phyloP scores from a whole-genome alignment of 1,284 basidiomycete genomes.

The Peniophora sp. region DNA sequence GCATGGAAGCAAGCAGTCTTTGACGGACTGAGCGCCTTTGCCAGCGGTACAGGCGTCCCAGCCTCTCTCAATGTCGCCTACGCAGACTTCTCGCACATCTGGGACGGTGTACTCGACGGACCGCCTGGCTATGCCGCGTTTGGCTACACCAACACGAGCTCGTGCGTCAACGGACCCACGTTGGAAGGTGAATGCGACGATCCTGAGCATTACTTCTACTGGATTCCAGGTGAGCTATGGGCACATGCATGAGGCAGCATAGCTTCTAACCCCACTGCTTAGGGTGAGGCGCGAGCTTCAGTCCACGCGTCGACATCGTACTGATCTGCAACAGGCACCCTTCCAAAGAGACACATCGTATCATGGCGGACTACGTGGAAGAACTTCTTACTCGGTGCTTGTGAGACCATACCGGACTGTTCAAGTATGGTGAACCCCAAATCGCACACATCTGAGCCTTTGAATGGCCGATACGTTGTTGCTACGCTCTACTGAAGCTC shows the following conservation, averaged over 20 bases:
- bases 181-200: slow-evolving; percentile 23
- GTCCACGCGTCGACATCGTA: too few species aligned
- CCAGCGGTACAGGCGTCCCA: slow-evolving; percentile 10
- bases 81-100: slow-evolving; percentile 21
- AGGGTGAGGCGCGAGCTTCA: too few species aligned
- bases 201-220: slow-evolving; percentile 42
- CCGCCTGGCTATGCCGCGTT: slow-evolving; percentile 23
- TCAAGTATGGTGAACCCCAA: too few species aligned
- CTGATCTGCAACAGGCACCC: slow-evolving; percentile 26
- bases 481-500: neutral
- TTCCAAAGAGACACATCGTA: slow-evolving; percentile 30
- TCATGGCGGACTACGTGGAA: slow-evolving; percentile 41
- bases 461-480: too few species aligned
- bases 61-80: slow-evolving; percentile 16
- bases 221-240: slow-evolving; percentile 34
- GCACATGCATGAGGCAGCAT: neutral
- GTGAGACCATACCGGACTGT: neutral
- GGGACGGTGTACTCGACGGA: slow-evolving; percentile 20
- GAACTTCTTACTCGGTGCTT: slow-evolving; percentile 30
- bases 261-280: too few species aligned
- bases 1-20: slow-evolving; percentile 22
- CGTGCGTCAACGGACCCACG: slow-evolving; percentile 16
- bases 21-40: slow-evolving; percentile 16
- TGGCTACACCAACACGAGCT: slow-evolving; percentile 22
- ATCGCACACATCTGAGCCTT: too few species aligned